These are phyloP conservation scores for Paraphaeosphaeria sporulosa DNA, from an alignment of 2,329 filamentous ascomycete species.

Conservation along the genomic window DNA sequence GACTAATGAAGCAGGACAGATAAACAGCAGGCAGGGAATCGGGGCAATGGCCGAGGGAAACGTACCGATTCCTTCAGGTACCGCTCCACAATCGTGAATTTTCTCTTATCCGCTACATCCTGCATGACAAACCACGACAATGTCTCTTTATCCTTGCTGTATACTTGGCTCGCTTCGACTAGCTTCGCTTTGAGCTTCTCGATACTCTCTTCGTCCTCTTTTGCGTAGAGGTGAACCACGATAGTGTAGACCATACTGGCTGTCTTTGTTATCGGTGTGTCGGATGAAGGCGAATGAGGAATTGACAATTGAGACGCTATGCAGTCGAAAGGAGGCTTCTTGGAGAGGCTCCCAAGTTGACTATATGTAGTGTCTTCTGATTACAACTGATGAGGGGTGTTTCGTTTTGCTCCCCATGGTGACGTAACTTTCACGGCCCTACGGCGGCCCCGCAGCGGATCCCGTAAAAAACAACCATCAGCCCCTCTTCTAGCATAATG, in stretches of 20 bases:
- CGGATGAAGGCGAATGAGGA: background rate
- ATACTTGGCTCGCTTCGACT: slow-evolving; percentile 75
- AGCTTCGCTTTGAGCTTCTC: slow-evolving; percentile 75
- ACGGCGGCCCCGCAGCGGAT: slow-evolving; percentile 11
- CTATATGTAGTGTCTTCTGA: background rate
- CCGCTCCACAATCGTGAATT: slow-evolving; percentile 78
- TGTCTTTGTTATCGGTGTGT: background rate
- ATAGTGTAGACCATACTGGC: slow-evolving; percentile 71
- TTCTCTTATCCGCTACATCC: slow-evolving; percentile 70
- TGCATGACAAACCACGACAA: slow-evolving; percentile 78
- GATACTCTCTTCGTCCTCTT: slow-evolving; percentile 69
- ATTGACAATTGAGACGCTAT: background rate
- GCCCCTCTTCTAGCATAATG: background rate
- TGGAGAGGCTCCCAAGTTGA: background rate
- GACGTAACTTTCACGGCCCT: slow-evolving; percentile 11
- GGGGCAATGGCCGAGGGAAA: slow-evolving; percentile 17
- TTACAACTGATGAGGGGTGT: background rate
- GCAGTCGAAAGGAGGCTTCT: background rate
- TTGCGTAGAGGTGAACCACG: slow-evolving; percentile 74
- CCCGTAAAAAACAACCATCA: slow-evolving; percentile 2
- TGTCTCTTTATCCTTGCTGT: slow-evolving; percentile 74
- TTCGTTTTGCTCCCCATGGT: slow-evolving; percentile 7
- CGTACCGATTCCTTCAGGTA: slow-evolving; percentile 71
- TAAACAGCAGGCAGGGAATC: background rate
- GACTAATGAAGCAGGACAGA: background rate